Evolutionary conservation across 2,329 filamentous ascomycete genomes (phyloP), one percentile per base, ranked within the genome.

Genomic region (Alternaria brassicae): DNA sequence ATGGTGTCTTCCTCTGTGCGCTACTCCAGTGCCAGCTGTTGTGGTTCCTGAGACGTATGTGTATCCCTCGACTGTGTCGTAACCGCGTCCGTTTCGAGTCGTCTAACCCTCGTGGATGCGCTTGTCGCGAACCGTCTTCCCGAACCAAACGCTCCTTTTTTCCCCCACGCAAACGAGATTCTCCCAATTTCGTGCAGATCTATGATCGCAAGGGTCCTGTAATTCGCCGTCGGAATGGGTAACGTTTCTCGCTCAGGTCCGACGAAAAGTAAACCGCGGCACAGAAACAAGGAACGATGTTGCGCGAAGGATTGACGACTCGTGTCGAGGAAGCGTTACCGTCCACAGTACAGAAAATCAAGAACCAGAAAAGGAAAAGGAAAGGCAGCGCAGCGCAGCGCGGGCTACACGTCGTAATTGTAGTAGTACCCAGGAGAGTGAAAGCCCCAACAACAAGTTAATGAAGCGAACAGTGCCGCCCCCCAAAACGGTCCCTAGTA

Each of bases 1-100:
- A 83, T 83, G 45, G 44, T 50, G 19, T 53, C 53, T 48, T 32
- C 27, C 39, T 55, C 39, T 59, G n/a, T 56, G 45, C 47, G 53
- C 53, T 23, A 23, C 40, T 21, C 36, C 21, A 21, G 19, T 60
- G 40, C 44, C 21, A 27, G n/a, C 17, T 30, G 32, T 13, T 42
- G 27, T 49, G 34, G 23, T 30, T 52, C 49, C 2, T 25, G 25
- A 21, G 36, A 32, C 49, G 34, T 52, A 52, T 40, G 36, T 25
- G 49, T n/a, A 30, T 19, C 36, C 49, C n/a, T 8, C 34, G 7
- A 15, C n/a, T 41, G 36, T 23, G 36, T 41, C 49, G 49, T 39
- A 52, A 41, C 39, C 32, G 48, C 13, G 32, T 36, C 28, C 19
- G 44, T 48, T 48, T 48, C 44, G 44, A 36, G 44, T 50, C 23